Percentiles rank a stretch among this genome's conserved stretches.
Conservation (phyloP, 164 flowering plant species). For the Magnolia changhungtana region DNA sequence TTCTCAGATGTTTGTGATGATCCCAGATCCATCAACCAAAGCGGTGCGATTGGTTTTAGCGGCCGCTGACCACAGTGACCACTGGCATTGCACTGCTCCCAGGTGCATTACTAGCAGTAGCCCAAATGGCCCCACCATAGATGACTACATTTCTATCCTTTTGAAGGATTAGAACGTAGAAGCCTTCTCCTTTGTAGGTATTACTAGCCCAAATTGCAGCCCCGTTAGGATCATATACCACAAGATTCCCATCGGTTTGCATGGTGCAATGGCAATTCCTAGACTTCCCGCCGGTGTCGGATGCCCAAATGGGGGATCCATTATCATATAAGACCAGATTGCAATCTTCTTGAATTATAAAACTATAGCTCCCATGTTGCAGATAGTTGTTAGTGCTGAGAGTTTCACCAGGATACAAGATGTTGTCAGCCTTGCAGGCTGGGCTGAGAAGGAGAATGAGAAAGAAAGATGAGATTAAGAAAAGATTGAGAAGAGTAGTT, state of each 20-base stretch:
- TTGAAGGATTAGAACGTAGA: background rate
- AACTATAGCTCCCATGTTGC: background rate
- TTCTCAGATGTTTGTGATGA: no score
- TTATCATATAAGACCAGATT: constrained; percentile 7
- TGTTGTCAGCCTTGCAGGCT: background rate
- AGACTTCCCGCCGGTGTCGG: background rate
- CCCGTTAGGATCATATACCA: background rate
- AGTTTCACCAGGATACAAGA: constrained; percentile 3
- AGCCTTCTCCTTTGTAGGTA: background rate
- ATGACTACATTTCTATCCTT: constrained; percentile 2
- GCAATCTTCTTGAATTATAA: background rate
- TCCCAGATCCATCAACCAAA: no score
- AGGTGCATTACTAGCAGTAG: background rate
- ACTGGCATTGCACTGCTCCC: background rate
- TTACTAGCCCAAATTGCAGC: background rate
- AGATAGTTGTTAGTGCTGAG: background rate
- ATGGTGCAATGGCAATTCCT: background rate
- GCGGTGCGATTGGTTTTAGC: no score
- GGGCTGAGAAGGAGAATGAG: background rate
- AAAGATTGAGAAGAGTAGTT: background rate
- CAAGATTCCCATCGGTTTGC: constrained; percentile 1
- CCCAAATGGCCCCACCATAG: background rate
- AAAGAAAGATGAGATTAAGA: background rate
- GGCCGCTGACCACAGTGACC: background rate
- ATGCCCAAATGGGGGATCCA: background rate